A percentile compares a stretch with the other conserved stretches of the same genome.
Evolutionary conservation across 345 rosid species (phyloP).

Genomic region (Euclidium syriacum): DNA sequence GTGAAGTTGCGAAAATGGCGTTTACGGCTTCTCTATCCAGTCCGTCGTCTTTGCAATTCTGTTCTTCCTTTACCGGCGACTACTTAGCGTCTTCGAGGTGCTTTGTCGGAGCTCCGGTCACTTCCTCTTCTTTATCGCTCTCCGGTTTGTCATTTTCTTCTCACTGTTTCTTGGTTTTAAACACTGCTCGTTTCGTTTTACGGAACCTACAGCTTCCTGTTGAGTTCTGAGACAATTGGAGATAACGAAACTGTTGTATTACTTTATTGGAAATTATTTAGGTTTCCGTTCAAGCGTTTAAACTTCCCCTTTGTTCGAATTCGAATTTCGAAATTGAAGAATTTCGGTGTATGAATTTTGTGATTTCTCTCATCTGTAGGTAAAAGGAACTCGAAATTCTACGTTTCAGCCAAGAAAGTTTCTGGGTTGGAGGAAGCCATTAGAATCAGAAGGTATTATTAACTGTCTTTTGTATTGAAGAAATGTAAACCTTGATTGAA

Average conservation of each 20-base stretch:
- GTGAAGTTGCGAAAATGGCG: slow-evolving; percentile 37
- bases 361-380: slow-evolving; percentile 26
- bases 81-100: slow-evolving; percentile 21
- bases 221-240: not conserved
- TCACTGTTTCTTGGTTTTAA: not conserved
- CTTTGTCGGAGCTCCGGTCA: slow-evolving; percentile 36
- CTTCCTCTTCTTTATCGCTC: slow-evolving; percentile 32
- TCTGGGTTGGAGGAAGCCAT: slow-evolving; percentile 70
- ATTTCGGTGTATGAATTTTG: not conserved
- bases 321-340: not conserved
- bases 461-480: no score
- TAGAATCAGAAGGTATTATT: slow-evolving; percentile 55
- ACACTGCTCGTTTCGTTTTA: not conserved
- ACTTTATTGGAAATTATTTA: not conserved
- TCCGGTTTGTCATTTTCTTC: slow-evolving; percentile 34
- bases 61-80: slow-evolving; percentile 31
- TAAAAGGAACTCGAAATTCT: slow-evolving; percentile 24
- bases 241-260: not conserved
- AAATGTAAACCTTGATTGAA: not conserved
- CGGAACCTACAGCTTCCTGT: not conserved
- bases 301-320: not conserved
- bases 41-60: slow-evolving; percentile 30
- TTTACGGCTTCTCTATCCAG: slow-evolving; percentile 39
- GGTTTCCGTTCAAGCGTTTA: not conserved
- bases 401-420: slow-evolving; percentile 44